Conservation (phyloP, 257 asterid genomes). For the Lycium ferocissimum region DNA sequence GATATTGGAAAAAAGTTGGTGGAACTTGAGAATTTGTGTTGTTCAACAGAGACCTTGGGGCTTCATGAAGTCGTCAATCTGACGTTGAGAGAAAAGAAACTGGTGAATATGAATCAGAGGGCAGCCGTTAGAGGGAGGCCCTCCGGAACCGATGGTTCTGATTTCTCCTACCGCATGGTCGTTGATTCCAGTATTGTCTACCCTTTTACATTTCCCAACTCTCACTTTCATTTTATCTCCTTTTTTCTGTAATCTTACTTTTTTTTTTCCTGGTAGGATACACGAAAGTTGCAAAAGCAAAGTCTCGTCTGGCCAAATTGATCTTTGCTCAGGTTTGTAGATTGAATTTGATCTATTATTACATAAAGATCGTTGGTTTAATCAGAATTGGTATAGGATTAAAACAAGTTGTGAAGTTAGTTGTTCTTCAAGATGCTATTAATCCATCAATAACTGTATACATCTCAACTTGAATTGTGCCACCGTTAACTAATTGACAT, state of each 20-base stretch:
- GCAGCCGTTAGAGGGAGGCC: conserved; percentile 61
- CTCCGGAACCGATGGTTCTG: conserved; percentile 93
- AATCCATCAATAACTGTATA: neutral
- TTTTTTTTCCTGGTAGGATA: conserved; percentile 56
- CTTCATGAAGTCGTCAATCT: neutral
- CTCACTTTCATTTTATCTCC: neutral
- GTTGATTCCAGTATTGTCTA: conserved; percentile 70
- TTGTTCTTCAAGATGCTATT: neutral
- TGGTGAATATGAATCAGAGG: conserved; percentile 58
- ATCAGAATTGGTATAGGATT: neutral
- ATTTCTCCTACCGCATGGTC: conserved; percentile 94
- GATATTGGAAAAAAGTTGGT: no score
- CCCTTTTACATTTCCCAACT: neutral
- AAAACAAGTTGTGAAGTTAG: conserved; percentile 1
- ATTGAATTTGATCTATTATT: neutral
- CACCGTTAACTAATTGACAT: neutral
- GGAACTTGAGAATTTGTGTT: neutral
- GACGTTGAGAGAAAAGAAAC: neutral
- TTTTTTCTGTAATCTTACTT: neutral
- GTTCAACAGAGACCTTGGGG: neutral
- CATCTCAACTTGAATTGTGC: neutral
- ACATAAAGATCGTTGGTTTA: neutral
- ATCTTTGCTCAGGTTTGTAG: conserved; percentile 69
- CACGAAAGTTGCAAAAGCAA: conserved; percentile 71
- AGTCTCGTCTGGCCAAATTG: conserved; percentile 63